Evolutionary conservation across 495 filamentous ascomycete species (phyloP).

Genomic region (Xylona heveae): DNA sequence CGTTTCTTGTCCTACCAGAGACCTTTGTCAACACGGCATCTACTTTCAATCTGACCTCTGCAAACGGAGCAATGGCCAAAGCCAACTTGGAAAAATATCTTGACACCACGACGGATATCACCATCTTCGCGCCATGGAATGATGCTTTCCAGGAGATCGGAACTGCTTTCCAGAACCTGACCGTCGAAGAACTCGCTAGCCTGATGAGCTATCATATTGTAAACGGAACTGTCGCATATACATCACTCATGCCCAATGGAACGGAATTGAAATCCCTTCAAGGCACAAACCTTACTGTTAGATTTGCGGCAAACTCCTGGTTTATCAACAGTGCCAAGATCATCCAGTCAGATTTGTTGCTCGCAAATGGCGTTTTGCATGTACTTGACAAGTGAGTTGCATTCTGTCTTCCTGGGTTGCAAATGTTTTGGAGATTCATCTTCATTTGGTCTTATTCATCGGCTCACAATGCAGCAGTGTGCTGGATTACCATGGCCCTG

Average conservation of each 20-base stretch:
- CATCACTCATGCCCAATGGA: conserved; percentile 20
- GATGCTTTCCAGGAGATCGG: conserved; percentile 38
- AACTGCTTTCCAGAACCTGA: conserved; percentile 24
- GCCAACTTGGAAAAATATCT: conserved; percentile 22
- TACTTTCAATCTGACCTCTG: conserved; percentile 30
- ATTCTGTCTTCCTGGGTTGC: too few species aligned
- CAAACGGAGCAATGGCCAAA: conserved; percentile 29
- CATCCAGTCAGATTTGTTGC: conserved; percentile 33
- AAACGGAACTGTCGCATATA: conserved; percentile 29
- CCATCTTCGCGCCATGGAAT: conserved; percentile 41
- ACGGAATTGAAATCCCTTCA: conserved; percentile 20
- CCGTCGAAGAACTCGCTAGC: conserved; percentile 19
- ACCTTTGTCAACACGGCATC: conserved; percentile 26
- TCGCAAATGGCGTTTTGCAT: conserved; percentile 47
- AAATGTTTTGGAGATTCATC: too few species aligned
- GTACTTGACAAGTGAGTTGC: conserved; percentile 32
- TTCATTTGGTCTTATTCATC: too few species aligned
- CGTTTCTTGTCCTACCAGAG: conserved; percentile 30
- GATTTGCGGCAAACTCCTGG: conserved; percentile 23
- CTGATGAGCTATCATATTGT: conserved; percentile 40
- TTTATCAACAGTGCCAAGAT: conserved; percentile 34
- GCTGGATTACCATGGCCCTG: too few species aligned
- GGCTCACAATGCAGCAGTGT: too few species aligned
- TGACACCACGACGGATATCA: conserved; percentile 24
- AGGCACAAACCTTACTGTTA: conserved; percentile 29